phyloP scores from a whole-genome alignment of 768 basidiomycete genomes.

The Fomitopsis serialis region DNA sequence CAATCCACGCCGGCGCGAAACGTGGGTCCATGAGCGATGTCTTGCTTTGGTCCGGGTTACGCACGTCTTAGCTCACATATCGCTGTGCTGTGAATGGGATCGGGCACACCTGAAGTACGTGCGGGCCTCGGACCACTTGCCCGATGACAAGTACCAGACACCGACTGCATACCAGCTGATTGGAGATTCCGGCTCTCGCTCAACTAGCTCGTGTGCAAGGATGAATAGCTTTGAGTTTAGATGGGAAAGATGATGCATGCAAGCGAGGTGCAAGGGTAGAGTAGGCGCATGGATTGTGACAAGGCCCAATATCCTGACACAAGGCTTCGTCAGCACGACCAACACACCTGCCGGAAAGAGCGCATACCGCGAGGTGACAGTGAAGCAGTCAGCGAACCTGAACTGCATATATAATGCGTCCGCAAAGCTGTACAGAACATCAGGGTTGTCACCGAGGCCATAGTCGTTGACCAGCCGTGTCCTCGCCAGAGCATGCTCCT shows the following conservation, averaged over 20 bases:
- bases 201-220: conserved; percentile 93
- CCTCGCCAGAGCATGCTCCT: conserved; percentile 78
- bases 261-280: conserved; percentile 92
- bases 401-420: conserved; percentile 9
- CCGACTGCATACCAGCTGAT: conserved; percentile 99
- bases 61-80: background rate
- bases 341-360: background rate
- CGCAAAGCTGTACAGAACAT: conserved; percentile 67
- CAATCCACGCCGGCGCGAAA: conserved; percentile 95
- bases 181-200: conserved; percentile 87
- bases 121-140: conserved; percentile 86
- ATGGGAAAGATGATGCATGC: conserved; percentile 94
- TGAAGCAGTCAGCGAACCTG: conserved; percentile 91
- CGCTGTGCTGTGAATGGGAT: background rate
- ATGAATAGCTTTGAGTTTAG: conserved; percentile 92
- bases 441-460: conserved; percentile 84
- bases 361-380: conserved; percentile 72
- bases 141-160: conserved; percentile 87
- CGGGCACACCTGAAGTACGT: conserved; percentile 86
- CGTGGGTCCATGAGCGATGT: conserved; percentile 95
- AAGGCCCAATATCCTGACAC: conserved; percentile 70
- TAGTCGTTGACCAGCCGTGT: conserved; percentile 79
- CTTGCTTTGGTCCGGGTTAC: conserved; percentile 52
- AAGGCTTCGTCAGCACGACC: background rate
- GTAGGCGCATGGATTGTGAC: conserved; percentile 86